phyloP scores from a whole-genome alignment of 495 filamentous ascomycete species.

The Neurospora tetrasperma region DNA sequence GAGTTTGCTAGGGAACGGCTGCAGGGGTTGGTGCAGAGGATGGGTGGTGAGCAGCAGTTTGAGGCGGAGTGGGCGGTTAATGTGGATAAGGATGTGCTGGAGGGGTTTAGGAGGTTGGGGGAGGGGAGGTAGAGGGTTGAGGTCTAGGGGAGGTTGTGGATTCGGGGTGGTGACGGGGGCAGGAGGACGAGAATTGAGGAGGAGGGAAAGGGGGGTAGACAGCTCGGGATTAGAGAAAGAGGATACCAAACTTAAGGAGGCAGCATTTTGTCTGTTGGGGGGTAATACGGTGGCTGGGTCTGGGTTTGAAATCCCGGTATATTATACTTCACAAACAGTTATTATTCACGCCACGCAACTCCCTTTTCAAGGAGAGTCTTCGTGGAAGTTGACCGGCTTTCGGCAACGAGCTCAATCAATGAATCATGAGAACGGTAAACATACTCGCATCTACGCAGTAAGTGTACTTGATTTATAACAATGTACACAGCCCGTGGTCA shows the following conservation, averaged over 20 bases:
- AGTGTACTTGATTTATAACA: neutral
- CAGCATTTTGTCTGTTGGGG: neutral
- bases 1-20: constrained; percentile 61
- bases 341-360: neutral
- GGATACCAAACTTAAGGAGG: neutral
- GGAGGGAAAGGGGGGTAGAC: neutral
- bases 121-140: constrained; percentile 1
- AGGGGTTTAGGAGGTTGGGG: constrained; percentile 43
- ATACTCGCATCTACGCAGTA: too few relatives aligned
- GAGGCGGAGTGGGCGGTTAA: constrained; percentile 72
- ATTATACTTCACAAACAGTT: neutral
- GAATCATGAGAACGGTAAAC: too few relatives aligned
- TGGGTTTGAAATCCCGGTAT: neutral
- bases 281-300: neutral
- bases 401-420: too few relatives aligned
- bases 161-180: neutral
- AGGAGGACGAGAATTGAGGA: too few relatives aligned
- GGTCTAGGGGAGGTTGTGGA: too few relatives aligned
- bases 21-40: constrained; percentile 49
- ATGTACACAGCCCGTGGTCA: neutral
- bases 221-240: neutral
- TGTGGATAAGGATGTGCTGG: constrained; percentile 73
- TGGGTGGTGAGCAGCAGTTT: constrained; percentile 66
- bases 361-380: neutral
- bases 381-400: too few relatives aligned